Base-by-base conservation (phyloP, 2,329 filamentous ascomycete species). In the Colletotrichum sp. region DNA sequence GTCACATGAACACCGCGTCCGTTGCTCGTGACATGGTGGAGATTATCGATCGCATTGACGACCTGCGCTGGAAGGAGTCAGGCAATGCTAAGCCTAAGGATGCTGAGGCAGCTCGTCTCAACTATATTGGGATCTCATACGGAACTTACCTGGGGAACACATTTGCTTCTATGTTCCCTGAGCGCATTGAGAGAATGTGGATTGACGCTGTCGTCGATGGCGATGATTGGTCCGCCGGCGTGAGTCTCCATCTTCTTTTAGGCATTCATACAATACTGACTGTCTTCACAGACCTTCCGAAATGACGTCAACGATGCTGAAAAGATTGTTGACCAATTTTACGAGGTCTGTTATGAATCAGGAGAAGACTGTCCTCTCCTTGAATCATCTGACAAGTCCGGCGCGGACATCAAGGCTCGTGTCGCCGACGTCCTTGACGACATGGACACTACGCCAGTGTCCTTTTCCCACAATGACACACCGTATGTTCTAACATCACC, bases 121-220 rank as follows among this genome's bases (percentile, higher is more conserved):
- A 85, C 75, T 88, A 87, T 75, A 87, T 86, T 83, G 86, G 87
- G 0, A 82, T 87, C 60, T 86, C 84, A 16, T 89, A 89, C 83
- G 21, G 83, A 15, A 83, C 83, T 1, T 36, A 81, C 3, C 78
- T 85, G 0, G 84, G 84, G 3, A 83, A 83, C 36, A 82, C 82
- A 66, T 83, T 85, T 78, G 81, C 83, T 6, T 81, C 83, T 63
- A 79, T 85, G 80, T 85, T 84, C 39, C 82, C 83, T 0, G 82
- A 78, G 3, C 80, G 83, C 1, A 77, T 89, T 16, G 86, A 83
- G 0, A 81, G 83, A n/a, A 81, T 87, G 70, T 80, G 86, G 10
- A 77, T 84, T 8, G 82, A 83, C 13, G 82, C 78, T 3, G 78
- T 84, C 6, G 78, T 79, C 2, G 81, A 84, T 68, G 72, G 71